A percentile compares a stretch with the other conserved stretches of the same genome.
Conservation (phyloP, 768 basidiomycete species). For the Suillus luteus region DNA sequence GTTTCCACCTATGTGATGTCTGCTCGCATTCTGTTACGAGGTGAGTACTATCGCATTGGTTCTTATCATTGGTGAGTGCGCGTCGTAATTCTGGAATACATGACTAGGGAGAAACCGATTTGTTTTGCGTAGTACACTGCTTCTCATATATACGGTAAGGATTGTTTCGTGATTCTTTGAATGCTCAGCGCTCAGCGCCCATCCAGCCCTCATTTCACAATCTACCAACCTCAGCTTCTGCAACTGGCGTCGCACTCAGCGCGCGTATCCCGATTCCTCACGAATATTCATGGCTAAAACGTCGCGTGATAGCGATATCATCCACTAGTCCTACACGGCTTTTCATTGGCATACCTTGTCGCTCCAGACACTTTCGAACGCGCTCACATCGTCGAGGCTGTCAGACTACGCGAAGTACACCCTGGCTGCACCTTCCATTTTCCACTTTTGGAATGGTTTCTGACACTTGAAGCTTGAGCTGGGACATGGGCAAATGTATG, state of each 20-base stretch:
- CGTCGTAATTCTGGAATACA: background rate
- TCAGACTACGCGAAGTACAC: slow-evolving; percentile 60
- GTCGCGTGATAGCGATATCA: too few relatives aligned
- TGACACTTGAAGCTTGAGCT: slow-evolving; percentile 88
- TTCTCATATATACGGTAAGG: slow-evolving; percentile 48
- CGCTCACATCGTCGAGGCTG: too few relatives aligned
- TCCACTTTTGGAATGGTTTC: slow-evolving; percentile 88
- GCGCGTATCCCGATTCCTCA: too few relatives aligned
- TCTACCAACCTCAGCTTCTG: slow-evolving; percentile 67
- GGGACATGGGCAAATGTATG: too few relatives aligned
- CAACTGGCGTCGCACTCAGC: too few relatives aligned
- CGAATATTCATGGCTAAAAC: too few relatives aligned
- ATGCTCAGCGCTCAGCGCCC: slow-evolving; percentile 85
- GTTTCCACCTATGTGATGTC: slow-evolving; percentile 34
- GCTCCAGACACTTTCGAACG: too few relatives aligned
- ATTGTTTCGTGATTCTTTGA: slow-evolving; percentile 49
- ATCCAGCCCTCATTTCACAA: slow-evolving; percentile 91
- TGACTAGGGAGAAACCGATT: slow-evolving; percentile 46
- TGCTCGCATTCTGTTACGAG: slow-evolving; percentile 58
- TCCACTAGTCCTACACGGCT: too few relatives aligned
- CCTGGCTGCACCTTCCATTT: slow-evolving; percentile 75
- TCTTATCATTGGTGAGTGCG: slow-evolving; percentile 31
- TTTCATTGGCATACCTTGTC: too few relatives aligned
- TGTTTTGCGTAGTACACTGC: slow-evolving; percentile 24
- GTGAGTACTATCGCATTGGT: slow-evolving; percentile 42